Percentiles rank a stretch among this genome's conserved stretches.
Conservation (phyloP, 116 monocot genomes). For the Dioscorea cayenensis region DNA sequence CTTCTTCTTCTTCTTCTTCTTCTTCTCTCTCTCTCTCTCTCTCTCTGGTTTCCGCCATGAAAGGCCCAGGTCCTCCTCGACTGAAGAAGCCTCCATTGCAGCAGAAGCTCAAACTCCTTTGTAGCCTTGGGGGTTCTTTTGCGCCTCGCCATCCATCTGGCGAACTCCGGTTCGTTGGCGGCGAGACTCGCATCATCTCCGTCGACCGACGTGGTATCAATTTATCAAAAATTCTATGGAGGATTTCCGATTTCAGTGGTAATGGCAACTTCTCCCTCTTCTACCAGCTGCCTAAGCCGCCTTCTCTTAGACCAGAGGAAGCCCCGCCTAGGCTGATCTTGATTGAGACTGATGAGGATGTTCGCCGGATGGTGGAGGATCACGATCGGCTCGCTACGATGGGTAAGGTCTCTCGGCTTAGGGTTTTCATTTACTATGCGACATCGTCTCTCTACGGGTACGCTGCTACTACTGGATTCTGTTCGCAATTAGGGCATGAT, state of each 20-base stretch:
- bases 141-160: background rate
- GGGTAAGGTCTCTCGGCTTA: slow-evolving; percentile 7
- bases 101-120: slow-evolving; percentile 11
- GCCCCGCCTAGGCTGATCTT: background rate
- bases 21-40: background rate
- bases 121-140: slow-evolving; percentile 23
- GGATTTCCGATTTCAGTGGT: slow-evolving; percentile 12
- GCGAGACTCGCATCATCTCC: slow-evolving; percentile 23
- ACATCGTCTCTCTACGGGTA: too few species aligned
- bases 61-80: background rate
- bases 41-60: background rate
- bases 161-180: slow-evolving; percentile 14
- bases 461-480: background rate
- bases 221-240: slow-evolving; percentile 9
- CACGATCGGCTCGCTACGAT: slow-evolving; percentile 8
- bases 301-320: background rate
- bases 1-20: background rate
- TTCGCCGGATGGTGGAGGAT: slow-evolving; percentile 12
- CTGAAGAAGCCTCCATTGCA: slow-evolving; percentile 1
- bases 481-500: too few species aligned
- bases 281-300: slow-evolving; percentile 6
- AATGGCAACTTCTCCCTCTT: slow-evolving; percentile 6
- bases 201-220: slow-evolving; percentile 15
- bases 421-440: slow-evolving; percentile 12
- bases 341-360: slow-evolving; percentile 16